Base-by-base conservation (phyloP, 1,284 basidiomycete species). In the Cutaneotrichosporon cutaneum region DNA sequence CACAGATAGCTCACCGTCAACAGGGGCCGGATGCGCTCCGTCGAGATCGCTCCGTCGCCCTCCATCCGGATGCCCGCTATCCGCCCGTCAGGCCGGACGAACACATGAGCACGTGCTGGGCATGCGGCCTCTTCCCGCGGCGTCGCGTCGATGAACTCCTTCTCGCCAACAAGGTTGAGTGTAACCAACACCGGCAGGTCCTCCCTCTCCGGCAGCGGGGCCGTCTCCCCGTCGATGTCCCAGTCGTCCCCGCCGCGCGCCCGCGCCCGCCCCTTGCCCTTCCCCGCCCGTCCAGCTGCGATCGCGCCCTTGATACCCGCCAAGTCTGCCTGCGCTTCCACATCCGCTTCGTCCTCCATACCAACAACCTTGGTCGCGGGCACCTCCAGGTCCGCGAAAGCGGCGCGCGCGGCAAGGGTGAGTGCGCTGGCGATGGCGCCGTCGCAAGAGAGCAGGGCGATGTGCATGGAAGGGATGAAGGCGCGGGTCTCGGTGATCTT, bases 221-320 rank as follows among this genome's bases (percentile, higher is more conserved):
- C 61, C 3, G 64, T 52, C 11, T 71, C 74, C 21, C 70, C 73
- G 57, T 75, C 77, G 58, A 80, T 55, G 64, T 80, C 79, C 79
- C 79, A 80, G 56, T 79, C 77, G 51, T 80, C 79, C 2, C 67
- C 73, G 4, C 75, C 75, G n/a, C 68, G 64, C 0, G 67, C 68
- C 1, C 70, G 56, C 21, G 67, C 64, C 27, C 61, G 65, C 1
- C 65, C 68, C 55, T 68, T 72, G 0, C 70, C 73, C 52, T 74
- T 75, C 11, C 65, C 70, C 2, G 16, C 32, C 10, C n/a, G 18
- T 45, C 64, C 69, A 10, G 66, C 68, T 1, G 65, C 66, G 13
- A 80, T 70, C 8, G 77, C 77, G 33, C 76, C 77, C 57, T 78
- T 78, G 61, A 78, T 77, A 11, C 77, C 77, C 13, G 68, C 69